phyloP scores from a whole-genome alignment of 352 stramenopile species.

The Phytopythium aichiense region DNA sequence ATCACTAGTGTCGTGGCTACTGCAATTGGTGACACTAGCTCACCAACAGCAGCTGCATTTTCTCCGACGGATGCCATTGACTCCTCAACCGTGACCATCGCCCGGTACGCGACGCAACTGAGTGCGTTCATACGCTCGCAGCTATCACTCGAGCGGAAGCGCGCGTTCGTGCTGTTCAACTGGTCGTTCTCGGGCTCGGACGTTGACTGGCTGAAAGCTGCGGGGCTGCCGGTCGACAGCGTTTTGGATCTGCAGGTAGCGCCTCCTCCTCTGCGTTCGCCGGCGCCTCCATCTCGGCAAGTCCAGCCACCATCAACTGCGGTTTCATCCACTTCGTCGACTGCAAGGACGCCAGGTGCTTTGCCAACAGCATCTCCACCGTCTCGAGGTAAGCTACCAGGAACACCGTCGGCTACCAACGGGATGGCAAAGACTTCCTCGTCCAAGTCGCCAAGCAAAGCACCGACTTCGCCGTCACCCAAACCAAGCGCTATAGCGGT shows the following conservation, averaged over 20 bases:
- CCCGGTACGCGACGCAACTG: slow-evolving; percentile 15
- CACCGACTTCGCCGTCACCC: slow-evolving; percentile 1
- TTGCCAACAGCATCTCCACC: neutral
- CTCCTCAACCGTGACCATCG: slow-evolving; percentile 11
- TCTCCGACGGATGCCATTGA: neutral
- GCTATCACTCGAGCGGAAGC: slow-evolving; percentile 16
- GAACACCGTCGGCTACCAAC: slow-evolving; percentile 9
- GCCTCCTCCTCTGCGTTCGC: neutral
- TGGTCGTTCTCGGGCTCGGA: slow-evolving; percentile 43
- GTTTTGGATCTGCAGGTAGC: slow-evolving; percentile 47
- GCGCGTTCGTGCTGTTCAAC: slow-evolving; percentile 57
- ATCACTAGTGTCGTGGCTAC: neutral
- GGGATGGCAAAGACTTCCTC: slow-evolving; percentile 5
- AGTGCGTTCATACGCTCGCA: slow-evolving; percentile 7
- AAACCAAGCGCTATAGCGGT: slow-evolving; percentile 8
- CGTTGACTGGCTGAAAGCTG: slow-evolving; percentile 37
- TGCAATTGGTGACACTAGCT: slow-evolving; percentile 5
- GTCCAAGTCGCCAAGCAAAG: slow-evolving; percentile 10
- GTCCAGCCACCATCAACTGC: neutral
- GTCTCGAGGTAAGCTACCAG: slow-evolving; percentile 10
- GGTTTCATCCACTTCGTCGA: neutral
- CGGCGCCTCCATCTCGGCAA: slow-evolving; percentile 3
- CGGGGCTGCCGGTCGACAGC: slow-evolving; percentile 46
- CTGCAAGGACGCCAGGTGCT: slow-evolving; percentile 1
- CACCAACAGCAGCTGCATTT: no score